phyloP scores from a whole-genome alignment of 78 protist species.

The Chrysochromulina parva region DNA sequence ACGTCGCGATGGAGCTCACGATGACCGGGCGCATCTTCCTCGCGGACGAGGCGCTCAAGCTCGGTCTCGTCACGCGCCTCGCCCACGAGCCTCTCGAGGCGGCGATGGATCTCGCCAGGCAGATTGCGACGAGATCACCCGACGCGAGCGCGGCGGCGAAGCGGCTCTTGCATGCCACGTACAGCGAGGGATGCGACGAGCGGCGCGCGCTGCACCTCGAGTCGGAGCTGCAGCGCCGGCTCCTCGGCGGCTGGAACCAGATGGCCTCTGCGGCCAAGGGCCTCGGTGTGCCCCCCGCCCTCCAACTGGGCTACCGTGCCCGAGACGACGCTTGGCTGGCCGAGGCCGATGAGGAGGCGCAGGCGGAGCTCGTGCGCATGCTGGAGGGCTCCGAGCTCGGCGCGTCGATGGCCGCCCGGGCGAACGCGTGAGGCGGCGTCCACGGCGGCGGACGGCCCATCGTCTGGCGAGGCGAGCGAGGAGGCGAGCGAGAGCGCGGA shows the following conservation, averaged over 20 bases:
- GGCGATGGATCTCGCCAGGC: background rate
- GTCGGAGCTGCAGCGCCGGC: slow-evolving; percentile 21
- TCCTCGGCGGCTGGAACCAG: slow-evolving; percentile 25
- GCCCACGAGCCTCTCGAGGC: background rate
- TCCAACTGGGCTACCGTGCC: background rate
- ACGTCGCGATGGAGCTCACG: slow-evolving; percentile 41
- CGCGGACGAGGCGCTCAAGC: background rate
- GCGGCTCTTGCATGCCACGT: background rate
- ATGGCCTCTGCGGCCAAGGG: background rate
- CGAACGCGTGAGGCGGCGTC: no score
- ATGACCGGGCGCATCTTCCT: slow-evolving; percentile 24
- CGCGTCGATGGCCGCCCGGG: no score
- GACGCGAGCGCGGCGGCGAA: slow-evolving; percentile 24
- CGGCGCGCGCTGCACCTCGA: background rate
- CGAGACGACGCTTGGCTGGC: background rate
- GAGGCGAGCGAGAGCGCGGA: no score
- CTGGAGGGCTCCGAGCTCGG: background rate
- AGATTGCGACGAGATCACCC: background rate
- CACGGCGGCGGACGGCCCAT: no score
- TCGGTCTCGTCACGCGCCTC: background rate
- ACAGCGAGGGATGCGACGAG: background rate
- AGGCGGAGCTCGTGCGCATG: background rate
- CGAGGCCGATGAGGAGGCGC: background rate
- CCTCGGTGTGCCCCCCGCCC: background rate
- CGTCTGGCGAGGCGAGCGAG: no score